phyloP scores from a whole-genome alignment of 2,329 filamentous ascomycete species.

The Penicillium sp. region DNA sequence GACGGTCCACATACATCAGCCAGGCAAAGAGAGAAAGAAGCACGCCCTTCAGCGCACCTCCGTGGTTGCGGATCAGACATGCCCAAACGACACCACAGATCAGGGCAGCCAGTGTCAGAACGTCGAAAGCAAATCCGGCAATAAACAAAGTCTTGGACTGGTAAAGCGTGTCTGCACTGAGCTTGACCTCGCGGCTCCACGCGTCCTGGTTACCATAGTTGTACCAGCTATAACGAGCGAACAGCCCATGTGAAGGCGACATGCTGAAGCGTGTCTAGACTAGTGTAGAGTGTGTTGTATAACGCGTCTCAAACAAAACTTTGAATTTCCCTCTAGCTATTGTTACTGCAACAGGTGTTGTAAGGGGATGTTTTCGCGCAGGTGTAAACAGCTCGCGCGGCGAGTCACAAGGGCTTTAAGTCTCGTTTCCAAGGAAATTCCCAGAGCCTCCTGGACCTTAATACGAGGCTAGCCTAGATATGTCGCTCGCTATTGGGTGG shows the following conservation, averaged over 20 bases:
- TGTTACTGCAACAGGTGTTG: background rate
- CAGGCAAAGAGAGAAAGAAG: constrained; percentile 12
- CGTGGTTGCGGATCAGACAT: constrained; percentile 16
- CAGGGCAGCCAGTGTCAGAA: constrained; percentile 17
- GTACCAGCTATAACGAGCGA: background rate
- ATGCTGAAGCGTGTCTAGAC: constrained; percentile 3
- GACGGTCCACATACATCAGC: constrained; percentile 9
- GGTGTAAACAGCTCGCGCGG: too few species aligned
- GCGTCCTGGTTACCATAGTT: background rate
- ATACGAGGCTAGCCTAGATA: constrained; percentile 1
- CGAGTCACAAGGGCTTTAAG: background rate
- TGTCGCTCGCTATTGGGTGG: background rate
- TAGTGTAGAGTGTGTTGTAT: background rate
- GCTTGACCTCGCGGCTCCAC: constrained; percentile 3
- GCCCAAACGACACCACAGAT: constrained; percentile 19
- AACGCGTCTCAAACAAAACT: background rate
- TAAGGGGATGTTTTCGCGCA: background rate
- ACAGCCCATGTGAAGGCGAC: constrained; percentile 15
- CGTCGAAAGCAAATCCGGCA: constrained; percentile 16
- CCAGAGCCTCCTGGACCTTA: constrained; percentile 4
- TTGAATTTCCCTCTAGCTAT: background rate
- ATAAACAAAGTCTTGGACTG: constrained; percentile 2
- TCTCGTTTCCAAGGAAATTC: background rate
- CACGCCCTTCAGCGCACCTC: constrained; percentile 14
- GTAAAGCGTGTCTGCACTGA: background rate